Evolutionary conservation across 352 stramenopile genomes (phyloP).

Genomic region (Phytopythium kandeliae): DNA sequence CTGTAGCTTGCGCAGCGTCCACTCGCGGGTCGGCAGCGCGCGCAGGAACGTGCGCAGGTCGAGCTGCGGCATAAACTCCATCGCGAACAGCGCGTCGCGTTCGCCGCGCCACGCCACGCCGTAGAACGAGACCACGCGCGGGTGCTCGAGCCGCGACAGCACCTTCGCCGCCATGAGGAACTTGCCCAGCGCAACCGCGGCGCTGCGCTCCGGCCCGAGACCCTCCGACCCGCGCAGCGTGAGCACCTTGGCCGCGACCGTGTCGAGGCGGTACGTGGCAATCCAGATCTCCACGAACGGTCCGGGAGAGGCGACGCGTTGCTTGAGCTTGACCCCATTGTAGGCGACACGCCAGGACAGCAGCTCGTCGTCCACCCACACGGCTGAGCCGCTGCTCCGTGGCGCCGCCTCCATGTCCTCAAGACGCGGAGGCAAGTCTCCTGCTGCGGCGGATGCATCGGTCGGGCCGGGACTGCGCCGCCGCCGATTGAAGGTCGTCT

Average conservation of each 20-base stretch:
- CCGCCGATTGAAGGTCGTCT: too few species aligned
- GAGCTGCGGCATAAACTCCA: slow-evolving; percentile 41
- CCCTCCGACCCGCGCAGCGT: slow-evolving; percentile 17
- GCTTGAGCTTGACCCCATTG: slow-evolving; percentile 18
- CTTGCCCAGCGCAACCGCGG: slow-evolving; percentile 24
- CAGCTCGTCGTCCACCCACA: slow-evolving; percentile 35
- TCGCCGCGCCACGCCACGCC: slow-evolving; percentile 32
- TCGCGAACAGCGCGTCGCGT: slow-evolving; percentile 27
- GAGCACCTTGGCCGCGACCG: slow-evolving; percentile 32
- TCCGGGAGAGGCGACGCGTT: slow-evolving; percentile 14
- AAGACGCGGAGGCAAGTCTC: not conserved
- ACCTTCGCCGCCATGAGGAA: slow-evolving; percentile 51
- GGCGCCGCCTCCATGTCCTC: not conserved
- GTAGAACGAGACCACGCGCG: slow-evolving; percentile 45
- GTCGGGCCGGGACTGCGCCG: too few species aligned
- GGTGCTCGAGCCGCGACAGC: slow-evolving; percentile 40
- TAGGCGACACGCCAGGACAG: slow-evolving; percentile 33
- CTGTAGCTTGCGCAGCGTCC: slow-evolving; percentile 28
- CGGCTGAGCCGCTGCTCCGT: slow-evolving; percentile 3
- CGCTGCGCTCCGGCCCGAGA: slow-evolving; percentile 6
- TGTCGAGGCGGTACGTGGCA: slow-evolving; percentile 30
- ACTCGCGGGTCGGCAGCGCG: slow-evolving; percentile 10
- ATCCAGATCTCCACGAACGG: slow-evolving; percentile 37
- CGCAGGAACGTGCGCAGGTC: slow-evolving; percentile 23
- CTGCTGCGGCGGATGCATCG: too few species aligned